These are phyloP conservation scores for Fusarium lateritium DNA, from an alignment of 2,329 filamentous ascomycete genomes.

Conservation along the genomic window DNA sequence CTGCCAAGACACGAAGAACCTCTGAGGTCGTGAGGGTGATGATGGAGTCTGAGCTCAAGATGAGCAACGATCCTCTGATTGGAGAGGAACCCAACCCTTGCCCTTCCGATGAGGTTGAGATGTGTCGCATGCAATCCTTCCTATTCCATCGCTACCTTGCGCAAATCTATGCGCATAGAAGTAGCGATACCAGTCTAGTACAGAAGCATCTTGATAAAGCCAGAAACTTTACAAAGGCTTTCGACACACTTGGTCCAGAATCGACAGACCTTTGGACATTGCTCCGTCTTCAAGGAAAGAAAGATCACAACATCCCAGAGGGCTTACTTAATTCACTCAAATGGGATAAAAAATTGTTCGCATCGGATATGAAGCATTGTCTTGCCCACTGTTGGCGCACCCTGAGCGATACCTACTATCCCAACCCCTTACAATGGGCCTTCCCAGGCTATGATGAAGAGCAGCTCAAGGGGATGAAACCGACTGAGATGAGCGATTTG, in stretches of 20 bases:
- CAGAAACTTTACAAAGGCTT: not conserved
- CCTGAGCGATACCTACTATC: not conserved
- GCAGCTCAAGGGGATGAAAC: not conserved
- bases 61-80: not conserved
- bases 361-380: not conserved
- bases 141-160: conserved; percentile 9
- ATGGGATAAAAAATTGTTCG: not conserved
- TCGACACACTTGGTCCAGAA: not conserved
- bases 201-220: conserved; percentile 4
- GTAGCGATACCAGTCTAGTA: too few species aligned
- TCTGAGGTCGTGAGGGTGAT: not conserved
- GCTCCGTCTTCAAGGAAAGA: not conserved
- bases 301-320: not conserved
- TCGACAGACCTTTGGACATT: conserved; percentile 13
- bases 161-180: not conserved
- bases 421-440: too few species aligned
- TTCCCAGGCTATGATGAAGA: not conserved
- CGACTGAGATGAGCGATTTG: not conserved
- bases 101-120: not conserved
- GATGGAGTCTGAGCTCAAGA: conserved; percentile 9
- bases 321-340: not conserved
- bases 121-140: not conserved
- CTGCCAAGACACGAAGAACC: not conserved
- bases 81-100: fast-evolving
- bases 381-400: not conserved